Evolutionary conservation across 1,284 basidiomycete species (phyloP), one percentile per base, ranked within the genome.

Genomic region (Cryptococcus jaspeensis): DNA sequence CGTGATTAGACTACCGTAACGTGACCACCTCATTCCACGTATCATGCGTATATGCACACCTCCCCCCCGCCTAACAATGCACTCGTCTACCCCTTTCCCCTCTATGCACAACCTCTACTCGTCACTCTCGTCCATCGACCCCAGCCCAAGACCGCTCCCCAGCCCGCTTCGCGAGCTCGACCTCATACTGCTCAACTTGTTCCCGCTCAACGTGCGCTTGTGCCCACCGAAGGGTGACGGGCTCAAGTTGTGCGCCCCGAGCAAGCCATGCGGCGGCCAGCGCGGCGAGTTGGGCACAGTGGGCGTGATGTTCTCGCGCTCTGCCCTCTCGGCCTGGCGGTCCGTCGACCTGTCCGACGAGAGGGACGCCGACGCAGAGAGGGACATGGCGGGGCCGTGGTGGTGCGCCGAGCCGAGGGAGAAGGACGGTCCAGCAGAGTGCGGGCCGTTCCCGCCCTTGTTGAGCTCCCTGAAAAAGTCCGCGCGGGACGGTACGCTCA

Each of bases 391-490:
- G 44, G 3, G 44, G 44, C n/a, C 20, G 20, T 16, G 43, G 16
- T 36, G 25, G 32, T 44, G 39, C 35, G n/a, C 45, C 23, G 16
- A 13, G 40, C 16, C 28, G 9, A 32, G 28, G 28, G 28, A 32
- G 9, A 43, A 43, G 47, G 28, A 37, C 28, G 47, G 47, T 2
- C 50, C 50, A 5, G 51, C 55, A 8, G 52, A 40, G 35, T 46
- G 22, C n/a, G 49, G 20, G 18, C 56, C 56, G 13, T 36, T 44
- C n/a, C n/a, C n/a, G 13, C 55, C 62, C 41, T 65, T 67, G 46
- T 63, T 67, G 12, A 71, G 57, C 37, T 71, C 69, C 18, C 55
- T 52, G 51, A 75, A 55, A 59, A 73, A 75, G 42, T 75, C 72
- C 53, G 73, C 68, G 12, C 69, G 59, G 13, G 63, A 59, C 1